Conservation (phyloP, 139 green algal species). For the Asterochloris erici region DNA sequence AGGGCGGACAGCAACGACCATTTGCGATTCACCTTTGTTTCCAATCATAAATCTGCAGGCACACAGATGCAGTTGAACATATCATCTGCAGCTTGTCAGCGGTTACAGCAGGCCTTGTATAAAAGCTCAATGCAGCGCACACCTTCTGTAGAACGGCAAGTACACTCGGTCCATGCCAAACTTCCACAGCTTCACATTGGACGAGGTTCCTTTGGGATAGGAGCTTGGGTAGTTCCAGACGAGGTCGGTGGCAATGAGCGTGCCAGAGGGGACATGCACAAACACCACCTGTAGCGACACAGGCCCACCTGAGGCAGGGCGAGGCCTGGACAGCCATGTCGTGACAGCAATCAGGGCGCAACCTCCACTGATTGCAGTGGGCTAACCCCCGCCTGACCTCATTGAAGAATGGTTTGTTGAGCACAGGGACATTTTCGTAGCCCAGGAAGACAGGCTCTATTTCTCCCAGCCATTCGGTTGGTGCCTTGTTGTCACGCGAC, state of each 20-base stretch:
- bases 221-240: constrained; percentile 53
- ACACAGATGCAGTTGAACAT: too few relatives aligned
- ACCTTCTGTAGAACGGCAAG: constrained; percentile 51
- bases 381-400: constrained; percentile 27
- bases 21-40: constrained; percentile 22
- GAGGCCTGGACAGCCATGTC: too few relatives aligned
- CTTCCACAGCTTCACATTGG: constrained; percentile 36
- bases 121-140: too few relatives aligned
- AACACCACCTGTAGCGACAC: constrained; percentile 19
- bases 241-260: constrained; percentile 46
- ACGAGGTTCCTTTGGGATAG: constrained; percentile 26
- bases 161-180: constrained; percentile 65
- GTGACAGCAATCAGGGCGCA: too few relatives aligned
- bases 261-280: constrained; percentile 32
- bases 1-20: neutral
- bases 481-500: constrained; percentile 8
- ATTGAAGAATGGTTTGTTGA: constrained; percentile 60
- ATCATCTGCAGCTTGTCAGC: too few relatives aligned
- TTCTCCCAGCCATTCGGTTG: constrained; percentile 45
- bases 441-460: constrained; percentile 33
- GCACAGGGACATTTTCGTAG: constrained; percentile 51
- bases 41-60: constrained; percentile 43
- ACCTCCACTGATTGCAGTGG: too few relatives aligned
- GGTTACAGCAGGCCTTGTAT: too few relatives aligned
- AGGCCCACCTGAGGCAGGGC: too few relatives aligned